Conservation (phyloP, 2,329 filamentous ascomycete genomes). For the Clonostachys byssicola region DNA sequence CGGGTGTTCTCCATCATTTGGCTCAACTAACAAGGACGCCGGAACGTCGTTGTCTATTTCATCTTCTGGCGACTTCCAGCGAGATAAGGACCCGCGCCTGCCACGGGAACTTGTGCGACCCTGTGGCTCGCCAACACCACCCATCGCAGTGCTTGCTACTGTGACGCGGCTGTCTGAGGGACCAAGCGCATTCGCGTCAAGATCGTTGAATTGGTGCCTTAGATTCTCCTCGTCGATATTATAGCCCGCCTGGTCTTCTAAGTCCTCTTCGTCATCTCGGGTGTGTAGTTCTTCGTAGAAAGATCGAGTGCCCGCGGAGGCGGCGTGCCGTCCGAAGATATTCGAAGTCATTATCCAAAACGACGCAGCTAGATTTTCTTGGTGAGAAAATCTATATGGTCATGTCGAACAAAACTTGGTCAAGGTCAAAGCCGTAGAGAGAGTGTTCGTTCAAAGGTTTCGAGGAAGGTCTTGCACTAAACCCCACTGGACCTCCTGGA, state of each 20-base stretch:
- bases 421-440: too few relatives aligned
- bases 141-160: conserved; percentile 25
- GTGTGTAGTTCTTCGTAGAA: conserved; percentile 46
- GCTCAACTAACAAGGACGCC: conserved; percentile 58
- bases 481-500: too few relatives aligned
- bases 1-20: conserved; percentile 21
- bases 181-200: conserved; percentile 40
- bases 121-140: background rate
- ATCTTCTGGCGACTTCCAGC: conserved; percentile 27
- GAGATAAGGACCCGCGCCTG: background rate
- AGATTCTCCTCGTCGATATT: conserved; percentile 49
- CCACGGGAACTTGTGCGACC: background rate
- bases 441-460: too few relatives aligned
- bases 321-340: conserved; percentile 4
- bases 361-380: too few relatives aligned
- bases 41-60: conserved; percentile 59
- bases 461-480: too few relatives aligned
- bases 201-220: conserved; percentile 43
- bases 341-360: conserved; percentile 1
- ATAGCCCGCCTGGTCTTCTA: background rate
- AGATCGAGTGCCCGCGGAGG: conserved; percentile 18
- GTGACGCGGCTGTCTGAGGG: conserved; percentile 42
- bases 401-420: too few relatives aligned
- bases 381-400: too few relatives aligned
- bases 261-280: conserved; percentile 19